Evolutionary conservation across 768 basidiomycete genomes (phyloP), one percentile per base, ranked within the genome.

Genomic region (Boletus subcaerulescens): DNA sequence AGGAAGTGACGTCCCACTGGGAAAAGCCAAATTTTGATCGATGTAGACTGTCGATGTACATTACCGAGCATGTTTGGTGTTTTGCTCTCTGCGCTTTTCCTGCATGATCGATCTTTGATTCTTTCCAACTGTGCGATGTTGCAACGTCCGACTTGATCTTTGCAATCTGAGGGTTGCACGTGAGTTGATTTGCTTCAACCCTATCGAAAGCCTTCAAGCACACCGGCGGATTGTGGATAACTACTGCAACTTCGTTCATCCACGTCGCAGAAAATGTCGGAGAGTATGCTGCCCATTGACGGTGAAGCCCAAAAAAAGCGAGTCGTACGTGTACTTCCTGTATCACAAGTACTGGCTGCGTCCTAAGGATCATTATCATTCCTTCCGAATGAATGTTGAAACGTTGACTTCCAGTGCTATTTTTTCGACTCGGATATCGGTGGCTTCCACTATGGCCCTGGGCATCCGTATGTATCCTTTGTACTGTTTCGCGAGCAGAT

Each of bases 381-480:
- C 33, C 45, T 41, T 45, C 38, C 22, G 18, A 53, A 40, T 52
- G 39, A 48, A 53, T 45, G 49, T 51, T 52, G 33, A 33, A 33
- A 33, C 33, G 13, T 33, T 13, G 55, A 55, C 49, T 49, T 48
- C 20, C 53, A 97, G 91, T 98, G 96, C 70, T 99, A 99, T 78
- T 99, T 99, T 80, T 99, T 95, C 76, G 96, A 99, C 74, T 96
- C 94, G 32, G 96, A 99, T 70, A 95, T 99, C 71, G 96, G 97
- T 22, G 96, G 97, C 48, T 99, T 98, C 70, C 97, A 98, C 72
- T 95, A 97, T 86, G 94, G 94, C n/a, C 93, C 89, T 53, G 95
- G 93, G 7, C 94, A 98, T 71, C 93, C 94, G 87, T 91, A 73
- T 64, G 84, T 66, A 41, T 50, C 17, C 12, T 12, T n/a, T 32